phyloP scores from a whole-genome alignment of 257 asterid genomes.

The Scutellaria galericulata region DNA sequence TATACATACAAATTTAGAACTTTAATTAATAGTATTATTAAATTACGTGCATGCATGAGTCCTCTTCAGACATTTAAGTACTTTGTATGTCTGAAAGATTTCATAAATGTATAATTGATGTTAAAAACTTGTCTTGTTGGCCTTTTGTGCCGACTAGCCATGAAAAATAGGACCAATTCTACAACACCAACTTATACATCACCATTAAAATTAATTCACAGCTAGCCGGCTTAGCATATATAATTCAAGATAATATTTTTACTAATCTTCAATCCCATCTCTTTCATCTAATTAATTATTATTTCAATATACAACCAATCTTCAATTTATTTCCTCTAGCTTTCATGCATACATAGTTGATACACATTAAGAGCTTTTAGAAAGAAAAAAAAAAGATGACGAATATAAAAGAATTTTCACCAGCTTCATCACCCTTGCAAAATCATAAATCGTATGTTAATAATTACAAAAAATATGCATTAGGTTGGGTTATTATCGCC shows the following conservation, averaged over 20 bases:
- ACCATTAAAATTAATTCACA: neutral
- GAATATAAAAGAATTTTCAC: constrained; percentile 22
- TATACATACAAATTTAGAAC: too few species aligned
- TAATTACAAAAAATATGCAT: constrained; percentile 28
- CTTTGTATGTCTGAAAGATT: too few species aligned
- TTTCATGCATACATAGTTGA: neutral
- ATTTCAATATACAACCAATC: neutral
- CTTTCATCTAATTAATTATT: neutral
- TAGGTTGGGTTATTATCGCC: constrained; percentile 47
- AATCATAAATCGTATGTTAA: constrained; percentile 29
- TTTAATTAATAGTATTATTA: too few species aligned
- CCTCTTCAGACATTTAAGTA: too few species aligned
- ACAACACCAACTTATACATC: neutral
- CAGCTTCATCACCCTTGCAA: constrained; percentile 38
- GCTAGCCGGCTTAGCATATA: constrained; percentile 41
- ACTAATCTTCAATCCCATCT: neutral
- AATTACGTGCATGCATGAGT: too few species aligned
- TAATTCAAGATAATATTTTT: neutral
- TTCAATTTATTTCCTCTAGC: neutral
- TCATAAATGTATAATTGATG: too few species aligned
- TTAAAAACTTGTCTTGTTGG: constrained; percentile 24
- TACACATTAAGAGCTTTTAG: neutral
- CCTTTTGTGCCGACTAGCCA: constrained; percentile 39
- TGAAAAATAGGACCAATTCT: constrained; percentile 36
- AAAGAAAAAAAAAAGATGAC: constrained; percentile 20